Base-by-base conservation (phyloP, 78 protist genomes). In the Planoprotostelium fungivorum region DNA sequence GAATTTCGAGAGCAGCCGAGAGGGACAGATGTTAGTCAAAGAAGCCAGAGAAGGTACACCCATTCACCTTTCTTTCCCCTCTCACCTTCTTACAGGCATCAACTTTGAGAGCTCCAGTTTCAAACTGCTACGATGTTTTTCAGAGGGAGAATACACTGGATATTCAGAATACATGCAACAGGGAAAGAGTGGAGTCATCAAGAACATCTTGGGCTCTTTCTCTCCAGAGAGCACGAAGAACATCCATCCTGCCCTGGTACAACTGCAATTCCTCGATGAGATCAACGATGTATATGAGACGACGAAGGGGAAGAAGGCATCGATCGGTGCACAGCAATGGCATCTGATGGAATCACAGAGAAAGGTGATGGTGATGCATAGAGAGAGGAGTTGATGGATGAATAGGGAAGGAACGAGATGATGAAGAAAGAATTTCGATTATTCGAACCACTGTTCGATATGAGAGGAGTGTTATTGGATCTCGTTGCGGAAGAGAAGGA, bases 151-250 rank as follows among this genome's bases (percentile, higher is more conserved):
- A 85, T 36, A 25, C 87, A 85, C 87, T 35, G 29, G 5, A 37
- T 85, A 25, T 16, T 16, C 5, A 23, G 87, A 36, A 85, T 36
- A 16, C 35, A 85, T 37, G 5, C 16, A 25, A 36, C 29, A 16
- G 34, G 36, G 37, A 16, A 85, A 35, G 87, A 85, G 5, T 16
- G 37, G 63, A 85, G 63, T 85, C n/a, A 85, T 35, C 37, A 35
- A 85, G 63, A 85, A 36, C 16, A 85, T 36, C 16, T 16, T 85
- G n/a, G 87, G 87, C 5, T 23, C 37, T 25, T 37, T 36, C 63
- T 25, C 34, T 16, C 63, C 37, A 37, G 87, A 85, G 16, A 85
- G 87, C 87, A 85, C 87, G 87, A 85, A 85, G 37, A 85, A 36
- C 37, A 85, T 85, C 37, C 16, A 85, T 85, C 87, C 87, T 85